These are phyloP conservation scores for Salvia hispanica DNA, from an alignment of 257 asterid genomes.

Conservation along the genomic window DNA sequence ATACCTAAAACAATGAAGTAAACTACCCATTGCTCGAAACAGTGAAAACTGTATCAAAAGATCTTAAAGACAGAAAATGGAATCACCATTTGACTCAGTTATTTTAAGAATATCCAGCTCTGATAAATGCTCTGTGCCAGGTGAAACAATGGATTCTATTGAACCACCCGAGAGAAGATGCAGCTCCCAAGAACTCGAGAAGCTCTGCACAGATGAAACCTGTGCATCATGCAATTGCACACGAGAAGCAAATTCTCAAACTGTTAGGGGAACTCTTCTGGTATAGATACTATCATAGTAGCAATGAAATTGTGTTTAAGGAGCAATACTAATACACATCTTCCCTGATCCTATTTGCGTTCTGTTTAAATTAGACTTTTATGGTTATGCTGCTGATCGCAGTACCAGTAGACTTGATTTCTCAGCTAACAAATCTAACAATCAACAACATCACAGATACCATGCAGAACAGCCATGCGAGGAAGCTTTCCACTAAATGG, in stretches of 20 bases:
- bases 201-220: conserved; percentile 72
- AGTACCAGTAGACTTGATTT: background rate
- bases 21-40: conserved; percentile 8
- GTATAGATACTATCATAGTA: conserved; percentile 42
- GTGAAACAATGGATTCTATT: conserved; percentile 84
- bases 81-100: conserved; percentile 2
- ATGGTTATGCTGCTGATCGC: background rate
- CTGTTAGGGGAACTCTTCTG: conserved; percentile 94
- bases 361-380: background rate
- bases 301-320: conserved; percentile 16
- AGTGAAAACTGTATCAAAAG: conserved; percentile 7
- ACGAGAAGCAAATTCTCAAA: conserved; percentile 84
- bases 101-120: conserved; percentile 23
- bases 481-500: conserved; percentile 99
- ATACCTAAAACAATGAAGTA: conserved; percentile 4
- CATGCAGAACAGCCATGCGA: conserved; percentile 98
- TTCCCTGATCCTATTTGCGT: conserved; percentile 12
- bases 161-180: conserved; percentile 86
- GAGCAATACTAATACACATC: conserved; percentile 12
- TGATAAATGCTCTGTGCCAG: conserved; percentile 43
- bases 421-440: conserved; percentile 29
- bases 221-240: conserved; percentile 84
- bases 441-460: conserved; percentile 60
- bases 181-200: conserved; percentile 59
- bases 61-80: conserved; percentile 8